Base-by-base conservation (phyloP, 192 early-diverging fungal species). In the Rhizoclosmatium globosum region DNA sequence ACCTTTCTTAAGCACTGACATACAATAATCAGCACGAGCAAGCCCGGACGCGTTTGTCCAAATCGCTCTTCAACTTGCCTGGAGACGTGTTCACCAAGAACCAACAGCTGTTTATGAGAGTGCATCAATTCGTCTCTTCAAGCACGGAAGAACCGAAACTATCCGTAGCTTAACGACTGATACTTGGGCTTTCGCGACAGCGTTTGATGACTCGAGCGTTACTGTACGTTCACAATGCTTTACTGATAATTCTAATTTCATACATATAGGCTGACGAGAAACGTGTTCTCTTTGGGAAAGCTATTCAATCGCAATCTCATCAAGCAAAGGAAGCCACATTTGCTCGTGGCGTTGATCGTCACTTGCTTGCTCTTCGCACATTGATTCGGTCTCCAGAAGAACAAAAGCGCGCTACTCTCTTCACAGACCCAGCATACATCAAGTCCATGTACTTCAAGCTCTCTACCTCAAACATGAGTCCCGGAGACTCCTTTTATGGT, bases 21-120 rank as follows among this genome's bases (percentile, higher is more conserved):
- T 53, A 7, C 50, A 17, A 13, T 17, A 7, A 7, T 53, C 89
- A 95, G 83, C 91, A 89, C 79, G 96, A 66, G 84, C 90, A 65
- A 94, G 93, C 56, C 95, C 96, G 41, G 97, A 99, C 82, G 94
- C 94, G 0, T 99, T 89, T 84, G 85, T 98, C 47, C 97, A 99
- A 84, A 87, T 99, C 82, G 95, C 91, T 1, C 84, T 97, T 43
- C 97, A 99, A 77, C 77, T 95, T 7, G 92, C 97, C 6, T 95
- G 94, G 85, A 89, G 90, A 75, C 87, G 94, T 3, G 87, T 91
- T 21, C 89, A 95, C 81, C 92, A 91, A 19, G 81, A 85, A 6
- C 85, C 85, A 3, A 87, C 86, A 17, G 83, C 88, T 3, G 69
- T 87, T 57, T 89, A 89, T 76, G 88, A 89, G 64, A 83, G 85